These are phyloP conservation scores for Ilyonectria sp. DNA, from an alignment of 2,329 filamentous ascomycete species.

Conservation along the genomic window DNA sequence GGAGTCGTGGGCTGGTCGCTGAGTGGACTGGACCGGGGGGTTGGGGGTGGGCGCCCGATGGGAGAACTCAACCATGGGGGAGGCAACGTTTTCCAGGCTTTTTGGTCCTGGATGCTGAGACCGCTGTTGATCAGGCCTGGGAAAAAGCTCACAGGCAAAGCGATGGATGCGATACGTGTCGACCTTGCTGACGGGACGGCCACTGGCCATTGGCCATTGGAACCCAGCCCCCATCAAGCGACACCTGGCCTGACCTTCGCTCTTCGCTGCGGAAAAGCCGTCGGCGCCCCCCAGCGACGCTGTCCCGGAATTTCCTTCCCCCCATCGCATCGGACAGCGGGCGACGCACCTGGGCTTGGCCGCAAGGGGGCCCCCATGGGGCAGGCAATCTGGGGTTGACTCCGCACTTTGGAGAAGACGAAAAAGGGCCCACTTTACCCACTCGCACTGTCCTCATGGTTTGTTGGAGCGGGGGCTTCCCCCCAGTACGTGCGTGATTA, in stretches of 20 bases:
- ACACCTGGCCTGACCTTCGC: not conserved
- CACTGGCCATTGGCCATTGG: not conserved
- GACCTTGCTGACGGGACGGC: not conserved
- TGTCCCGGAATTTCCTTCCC: constrained; percentile 3
- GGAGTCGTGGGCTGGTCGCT: constrained; percentile 23
- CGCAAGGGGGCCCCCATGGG: constrained; percentile 36
- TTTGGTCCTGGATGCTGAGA: not conserved
- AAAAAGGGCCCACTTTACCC: constrained; percentile 23
- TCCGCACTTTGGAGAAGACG: constrained; percentile 46
- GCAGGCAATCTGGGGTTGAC: constrained; percentile 39
- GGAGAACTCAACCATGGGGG: not conserved
- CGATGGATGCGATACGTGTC: not conserved
- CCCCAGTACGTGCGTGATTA: constrained; percentile 5
- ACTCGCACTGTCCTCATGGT: constrained; percentile 25
- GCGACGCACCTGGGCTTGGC: constrained; percentile 11
- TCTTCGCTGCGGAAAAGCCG: not conserved
- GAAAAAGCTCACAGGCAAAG: not conserved
- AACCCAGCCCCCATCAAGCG: not conserved
- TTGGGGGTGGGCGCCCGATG: constrained; percentile 25
- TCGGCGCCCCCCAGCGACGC: not conserved
- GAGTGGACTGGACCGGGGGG: constrained; percentile 30
- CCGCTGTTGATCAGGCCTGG: not conserved
- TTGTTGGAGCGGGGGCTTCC: constrained; percentile 19
- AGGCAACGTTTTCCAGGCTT: not conserved
- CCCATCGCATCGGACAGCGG: constrained; percentile 7